These are phyloP conservation scores for Isoetes taiwanensis DNA, from an alignment of 75 land plant species.

Conservation along the genomic window DNA sequence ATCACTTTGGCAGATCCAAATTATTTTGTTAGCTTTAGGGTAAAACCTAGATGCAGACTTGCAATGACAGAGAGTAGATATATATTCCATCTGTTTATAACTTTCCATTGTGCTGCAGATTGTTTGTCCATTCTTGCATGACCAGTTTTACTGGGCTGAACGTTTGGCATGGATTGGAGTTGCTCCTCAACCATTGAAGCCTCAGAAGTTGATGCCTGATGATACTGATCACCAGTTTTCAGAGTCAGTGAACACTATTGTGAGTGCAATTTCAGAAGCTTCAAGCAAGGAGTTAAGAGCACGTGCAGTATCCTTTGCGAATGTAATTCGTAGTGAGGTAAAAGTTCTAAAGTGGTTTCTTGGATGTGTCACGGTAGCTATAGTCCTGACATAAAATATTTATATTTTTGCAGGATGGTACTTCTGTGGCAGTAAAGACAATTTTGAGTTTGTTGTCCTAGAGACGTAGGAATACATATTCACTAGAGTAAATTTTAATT, in stretches of 20 bases:
- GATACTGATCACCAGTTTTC: conserved; percentile 7
- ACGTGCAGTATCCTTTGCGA: conserved; percentile 37
- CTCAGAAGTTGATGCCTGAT: conserved; percentile 42
- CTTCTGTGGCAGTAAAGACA: no score
- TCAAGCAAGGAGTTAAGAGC: conserved; percentile 28
- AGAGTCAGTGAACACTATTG: conserved; percentile 37
- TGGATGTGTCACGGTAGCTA: no score
- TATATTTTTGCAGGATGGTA: no score
- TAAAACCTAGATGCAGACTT: no score
- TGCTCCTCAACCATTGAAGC: conserved; percentile 56
- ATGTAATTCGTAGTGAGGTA: conserved; percentile 50
- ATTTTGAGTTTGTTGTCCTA: no score
- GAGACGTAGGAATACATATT: no score
- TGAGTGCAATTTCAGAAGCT: conserved; percentile 38
- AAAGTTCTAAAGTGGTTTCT: no score
- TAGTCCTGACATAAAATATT: no score
- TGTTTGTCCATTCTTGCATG: conserved; percentile 77
- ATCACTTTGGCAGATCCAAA: no score
- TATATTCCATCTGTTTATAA: conserved; percentile 8
- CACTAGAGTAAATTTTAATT: no score
- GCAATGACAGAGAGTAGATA: no score
- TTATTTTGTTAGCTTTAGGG: no score
- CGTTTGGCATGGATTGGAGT: conserved; percentile 90
- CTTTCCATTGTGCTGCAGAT: conserved; percentile 50
- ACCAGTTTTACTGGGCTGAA: conserved; percentile 98